Evolutionary conservation across 352 stramenopile genomes (phyloP).

Genomic region (Phytopythium aichiense): DNA sequence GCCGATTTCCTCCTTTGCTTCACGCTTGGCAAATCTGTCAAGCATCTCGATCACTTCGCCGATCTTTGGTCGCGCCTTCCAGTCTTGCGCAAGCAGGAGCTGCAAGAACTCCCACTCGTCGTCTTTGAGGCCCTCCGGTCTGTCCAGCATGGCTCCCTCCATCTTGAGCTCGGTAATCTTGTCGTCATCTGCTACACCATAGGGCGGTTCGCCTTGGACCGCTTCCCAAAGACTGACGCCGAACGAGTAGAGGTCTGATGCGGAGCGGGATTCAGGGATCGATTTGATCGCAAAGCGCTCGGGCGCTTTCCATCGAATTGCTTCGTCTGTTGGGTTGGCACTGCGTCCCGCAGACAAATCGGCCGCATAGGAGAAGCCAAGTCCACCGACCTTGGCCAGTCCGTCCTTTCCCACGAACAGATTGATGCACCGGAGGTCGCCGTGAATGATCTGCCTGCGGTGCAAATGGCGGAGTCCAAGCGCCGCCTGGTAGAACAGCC

Average conservation of each 20-base stretch:
- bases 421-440: constrained; percentile 62
- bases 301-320: constrained; percentile 17
- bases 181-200: constrained; percentile 16
- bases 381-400: constrained; percentile 18
- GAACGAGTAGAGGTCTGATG: constrained; percentile 21
- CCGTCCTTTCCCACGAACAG: constrained; percentile 18
- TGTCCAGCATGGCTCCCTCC: neutral
- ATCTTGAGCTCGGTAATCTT: constrained; percentile 20
- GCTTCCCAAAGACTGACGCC: constrained; percentile 40
- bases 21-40: neutral
- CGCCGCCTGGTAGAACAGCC: constrained; percentile 33
- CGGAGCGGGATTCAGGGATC: neutral
- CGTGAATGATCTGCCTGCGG: constrained; percentile 42
- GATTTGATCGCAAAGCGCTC: constrained; percentile 13
- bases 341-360: constrained; percentile 10
- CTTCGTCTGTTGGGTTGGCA: constrained; percentile 6
- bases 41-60: neutral
- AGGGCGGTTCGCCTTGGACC: constrained; percentile 12
- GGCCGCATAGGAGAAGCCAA: constrained; percentile 18
- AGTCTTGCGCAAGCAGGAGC: constrained; percentile 6
- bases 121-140: constrained; percentile 11
- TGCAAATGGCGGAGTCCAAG: constrained; percentile 65
- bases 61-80: constrained; percentile 3
- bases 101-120: constrained; percentile 20
- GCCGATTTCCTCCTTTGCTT: neutral